Evolutionary conservation across 2,329 filamentous ascomycete genomes (phyloP), one percentile per base, ranked within the genome.

Genomic region (Parascedosporium putredinis): DNA sequence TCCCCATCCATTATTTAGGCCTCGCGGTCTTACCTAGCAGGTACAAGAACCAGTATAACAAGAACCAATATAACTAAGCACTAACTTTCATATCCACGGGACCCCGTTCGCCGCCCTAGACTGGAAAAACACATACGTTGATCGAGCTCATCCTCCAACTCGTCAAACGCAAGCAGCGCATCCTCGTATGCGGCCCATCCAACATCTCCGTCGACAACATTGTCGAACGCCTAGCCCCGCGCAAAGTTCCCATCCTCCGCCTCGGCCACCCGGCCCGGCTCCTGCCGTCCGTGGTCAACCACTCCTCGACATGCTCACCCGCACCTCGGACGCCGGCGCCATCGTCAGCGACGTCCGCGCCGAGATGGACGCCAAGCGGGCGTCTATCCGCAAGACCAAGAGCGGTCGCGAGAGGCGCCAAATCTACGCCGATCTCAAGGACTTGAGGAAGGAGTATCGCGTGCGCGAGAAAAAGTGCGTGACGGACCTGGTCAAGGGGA

Each of bases 131-230:
- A 0, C 91, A 97, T 62, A 97, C 93, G 0, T 70, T 98, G 34
- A 91, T 98, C 52, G 93, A 98, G 65, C 74, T 98, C 10, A 95
- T 98, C 53, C 73, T 94, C n/a, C 93, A 98, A 61, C 71, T 97
- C 57, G 72, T 94, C 50, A 83, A 83, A 60, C 78, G 79, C 22
- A 77, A 81, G 29, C 75, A 83, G 49, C 80, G 89, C 1, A 73
- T 97, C 9, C 74, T 97, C 2, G 91, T 97, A n/a, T 97, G 93
- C 59, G 93, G 91, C 0, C 93, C 93, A 0, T 95, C 88, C 25
- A 98, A 98, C 63, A 90, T 98, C 57, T 93, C 88, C 0, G 93
- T 98, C 1, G 93, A 98, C 74, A 98, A 98, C 61, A 95, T 98
- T 51, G 90, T 96, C 7, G 93, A 98, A 67, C 82, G 93, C 6